Conservation (phyloP, 305 asterid species). For the Fraxinus floribunda region DNA sequence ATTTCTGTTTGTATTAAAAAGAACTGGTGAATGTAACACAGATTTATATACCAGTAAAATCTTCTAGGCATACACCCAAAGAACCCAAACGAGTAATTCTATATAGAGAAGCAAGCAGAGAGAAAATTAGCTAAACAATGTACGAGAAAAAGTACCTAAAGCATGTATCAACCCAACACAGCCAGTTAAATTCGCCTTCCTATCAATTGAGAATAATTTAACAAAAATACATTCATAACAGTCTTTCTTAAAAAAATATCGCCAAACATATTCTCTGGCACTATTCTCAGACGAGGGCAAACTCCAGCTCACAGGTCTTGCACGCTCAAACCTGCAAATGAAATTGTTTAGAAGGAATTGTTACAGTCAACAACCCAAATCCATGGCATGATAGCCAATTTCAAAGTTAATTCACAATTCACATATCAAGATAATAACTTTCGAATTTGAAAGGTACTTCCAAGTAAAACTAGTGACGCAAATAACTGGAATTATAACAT, state of each 20-base stretch:
- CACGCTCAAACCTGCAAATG: slow-evolving; percentile 40
- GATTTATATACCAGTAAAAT: not conserved
- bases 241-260: not conserved
- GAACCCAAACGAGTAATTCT: not conserved
- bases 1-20: not conserved
- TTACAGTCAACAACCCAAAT: not conserved
- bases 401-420: not conserved
- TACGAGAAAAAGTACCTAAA: not conserved
- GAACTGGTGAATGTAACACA: not conserved
- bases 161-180: not conserved
- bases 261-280: not conserved
- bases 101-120: not conserved
- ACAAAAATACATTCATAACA: not conserved
- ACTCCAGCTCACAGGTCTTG: slow-evolving; percentile 34
- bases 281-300: not conserved
- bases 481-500: not conserved
- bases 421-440: not conserved
- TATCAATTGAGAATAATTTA: not conserved
- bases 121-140: not conserved
- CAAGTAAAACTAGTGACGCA: not conserved
- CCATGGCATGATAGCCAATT: not conserved
- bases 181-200: not conserved
- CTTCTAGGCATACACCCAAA: not conserved
- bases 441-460: not conserved
- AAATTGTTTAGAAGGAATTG: not conserved